Conservation (phyloP, 2,329 filamentous ascomycete species). For the Monilinia vaccinii-corymbosi region DNA sequence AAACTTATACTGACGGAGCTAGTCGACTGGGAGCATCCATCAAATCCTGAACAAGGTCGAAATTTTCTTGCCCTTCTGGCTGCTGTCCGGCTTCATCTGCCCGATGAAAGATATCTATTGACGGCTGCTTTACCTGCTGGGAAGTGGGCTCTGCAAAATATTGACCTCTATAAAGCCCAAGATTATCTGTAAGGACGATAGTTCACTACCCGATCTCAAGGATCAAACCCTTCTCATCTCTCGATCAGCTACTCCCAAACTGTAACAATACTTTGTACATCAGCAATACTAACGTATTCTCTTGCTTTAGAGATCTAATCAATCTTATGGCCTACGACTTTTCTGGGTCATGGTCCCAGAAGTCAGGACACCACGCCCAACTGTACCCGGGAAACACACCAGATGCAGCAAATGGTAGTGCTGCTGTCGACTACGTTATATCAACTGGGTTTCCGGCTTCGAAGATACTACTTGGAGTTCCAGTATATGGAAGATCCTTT, state of each 20-base stretch:
- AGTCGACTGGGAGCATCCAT: constrained; percentile 79
- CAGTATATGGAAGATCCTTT: constrained; percentile 68
- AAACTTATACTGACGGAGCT: not conserved
- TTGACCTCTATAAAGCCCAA: constrained; percentile 55
- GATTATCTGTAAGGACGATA: constrained; percentile 41
- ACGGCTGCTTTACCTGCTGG: constrained; percentile 65
- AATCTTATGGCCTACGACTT: constrained; percentile 81
- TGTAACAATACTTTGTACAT: not conserved
- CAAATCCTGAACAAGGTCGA: constrained; percentile 53
- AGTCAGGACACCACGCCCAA: constrained; percentile 67
- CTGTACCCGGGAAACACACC: constrained; percentile 48
- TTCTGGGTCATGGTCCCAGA: constrained; percentile 58
- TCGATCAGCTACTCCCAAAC: not conserved
- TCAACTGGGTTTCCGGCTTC: constrained; percentile 56
- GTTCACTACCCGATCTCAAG: not conserved
- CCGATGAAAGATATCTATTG: constrained; percentile 58
- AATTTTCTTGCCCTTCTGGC: constrained; percentile 64
- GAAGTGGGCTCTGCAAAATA: constrained; percentile 55
- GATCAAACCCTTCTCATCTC: not conserved
- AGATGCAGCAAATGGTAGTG: constrained; percentile 56
- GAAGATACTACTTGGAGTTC: constrained; percentile 69
- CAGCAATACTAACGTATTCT: not conserved
- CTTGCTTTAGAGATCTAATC: constrained; percentile 46
- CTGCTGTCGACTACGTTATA: constrained; percentile 56
- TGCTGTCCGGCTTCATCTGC: constrained; percentile 56